Base-by-base conservation (phyloP, 257 asterid genomes). In the Knoxia roxburghii region DNA sequence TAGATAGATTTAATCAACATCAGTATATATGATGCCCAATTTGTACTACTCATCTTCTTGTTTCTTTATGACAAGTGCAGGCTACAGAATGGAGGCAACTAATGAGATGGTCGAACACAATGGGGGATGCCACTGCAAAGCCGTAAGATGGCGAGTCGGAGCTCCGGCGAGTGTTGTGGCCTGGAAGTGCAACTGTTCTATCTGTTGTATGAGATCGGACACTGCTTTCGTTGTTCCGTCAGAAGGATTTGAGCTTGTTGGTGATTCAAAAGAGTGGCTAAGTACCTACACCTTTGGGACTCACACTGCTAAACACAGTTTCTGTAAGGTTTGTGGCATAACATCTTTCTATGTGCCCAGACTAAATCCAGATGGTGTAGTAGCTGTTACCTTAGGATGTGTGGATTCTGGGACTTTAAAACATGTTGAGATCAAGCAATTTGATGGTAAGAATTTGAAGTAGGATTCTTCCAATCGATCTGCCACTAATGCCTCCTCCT, bases 101-200 rank as follows among this genome's bases (percentile, higher is more conserved):
- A 7, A 48, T 0, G 74, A 80, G 72, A 50, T 77, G 61, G 50
- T 83, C n/a, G n/a, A n/a, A 52, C 98, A 92, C 74, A 64, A 68
- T 13, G 98, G 98, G 37, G 96, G 98, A 71, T 92, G 98, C 66
- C 97, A 92, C 75, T 92, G 97, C 82, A 84, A 72, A 63, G 73
- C 71, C 4, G 86, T 92, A 9, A 78, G 91, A 69, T 89, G 97
- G 98, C 69, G 41, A 72, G 96, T 81, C 2, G 73, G 54, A 60
- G 98, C 93, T 17, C 83, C 91, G 18, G 48, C 80, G 14, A 82
- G 89, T 8, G 73, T 89, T 0, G 79, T 87, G 6, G 87, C 77
- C 75, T 92, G 97, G 98, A 68, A 75, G 43, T 92, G 98, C 81
- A 84, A 83, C 79, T 92, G 98, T 64, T 76, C 97, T 0, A 81